Evolutionary conservation across 2,329 filamentous ascomycete species (phyloP), one percentile per base, ranked within the genome.

Genomic region (Penicillium sp.): DNA sequence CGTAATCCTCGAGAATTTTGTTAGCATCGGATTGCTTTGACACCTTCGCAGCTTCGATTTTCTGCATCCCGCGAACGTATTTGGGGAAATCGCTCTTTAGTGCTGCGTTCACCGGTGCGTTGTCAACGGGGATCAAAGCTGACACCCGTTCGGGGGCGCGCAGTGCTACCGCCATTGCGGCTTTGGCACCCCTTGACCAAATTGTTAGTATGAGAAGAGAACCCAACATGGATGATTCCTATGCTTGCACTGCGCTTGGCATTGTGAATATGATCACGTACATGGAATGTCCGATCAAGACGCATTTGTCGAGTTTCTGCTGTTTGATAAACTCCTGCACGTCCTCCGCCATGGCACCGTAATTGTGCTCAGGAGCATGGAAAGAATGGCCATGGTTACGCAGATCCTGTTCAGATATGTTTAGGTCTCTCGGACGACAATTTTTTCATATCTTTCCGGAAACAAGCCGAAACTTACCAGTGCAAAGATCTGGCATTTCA

Each of bases 211-310:
- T 27, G 10, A 15, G 8, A 47, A 19, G 10, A 29, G 21, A 9
- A 29, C 12, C 13, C 7, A 21, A 31, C 19, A 15, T 10, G 4
- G 5, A 9, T 15, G 25, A n/a, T 29, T 41, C n/a, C 8, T 17
- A 4, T 37, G 48, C 21, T 5, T 6, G 9, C 1, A 10, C n/a
- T 50, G 23, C 12, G 2, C 10, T 53, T n/a, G 17, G 3, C 15
- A 19, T 19, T 0, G 15, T 13, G 15, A 49, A 25, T 17, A 17
- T 5, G 23, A 35, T 41, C 27, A 67, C 83, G 69, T 75, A 90
- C 93, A 97, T 97, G 1, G 91, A 96, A 77, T 97, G 94, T 0
- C 93, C 93, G 68, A 97, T 94, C 29, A 97, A 78, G 0, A 89
- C 91, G 2, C 88, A 81, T 29, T 89, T 79, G 45, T 82, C 78